Base-by-base conservation (phyloP, 805 yeast genomes). In the Ascoidea rubescens region DNA sequence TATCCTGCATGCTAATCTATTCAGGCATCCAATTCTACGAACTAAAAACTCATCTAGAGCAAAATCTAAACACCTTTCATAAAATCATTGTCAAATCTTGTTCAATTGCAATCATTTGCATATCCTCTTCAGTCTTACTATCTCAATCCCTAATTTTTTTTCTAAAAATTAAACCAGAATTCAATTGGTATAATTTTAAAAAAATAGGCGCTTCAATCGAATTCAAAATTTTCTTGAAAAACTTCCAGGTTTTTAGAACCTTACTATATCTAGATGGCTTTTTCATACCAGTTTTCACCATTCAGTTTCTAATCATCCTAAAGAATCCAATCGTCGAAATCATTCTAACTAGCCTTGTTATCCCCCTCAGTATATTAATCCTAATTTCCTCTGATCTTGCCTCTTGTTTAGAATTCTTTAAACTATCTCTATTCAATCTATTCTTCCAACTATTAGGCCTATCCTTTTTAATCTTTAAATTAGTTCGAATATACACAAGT, bases 1-100 rank as follows among this genome's bases (percentile, higher is more conserved):
- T 69, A 52, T 66, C 62, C 4, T 68, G 69, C 49, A 69, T 70
- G 73, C 58, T 67, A 53, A 56, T 70, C 5, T 71, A 70, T 57
- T 64, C 72, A 1, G 75, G 75, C 4, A 66, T 70, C 48, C 74
- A 71, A 54, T 69, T 61, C 55, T 53, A 59, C 31, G 75, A 70
- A 60, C 55, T 70, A 16, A 52, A 59, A 8, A 45, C 53, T 5
- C 49, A 59, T 6, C 58, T 69, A 3, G 48, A 55, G 5, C 50
- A 52, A 5, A 57, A 51, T 4, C 54, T 60, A 21, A 44, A 50
- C 5, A 60, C 56, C 2, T 46, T 50, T 4, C 69, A 71, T 68
- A 57, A 55, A 48, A 7, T 10, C 6, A 52, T 48, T 5, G 65
- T 67, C 5, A 62, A 68, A 5, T 58, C 59, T 48, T 73, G 65